These are phyloP conservation scores for Xylaria intraflava DNA, from an alignment of 495 filamentous ascomycete genomes.

Conservation along the genomic window DNA sequence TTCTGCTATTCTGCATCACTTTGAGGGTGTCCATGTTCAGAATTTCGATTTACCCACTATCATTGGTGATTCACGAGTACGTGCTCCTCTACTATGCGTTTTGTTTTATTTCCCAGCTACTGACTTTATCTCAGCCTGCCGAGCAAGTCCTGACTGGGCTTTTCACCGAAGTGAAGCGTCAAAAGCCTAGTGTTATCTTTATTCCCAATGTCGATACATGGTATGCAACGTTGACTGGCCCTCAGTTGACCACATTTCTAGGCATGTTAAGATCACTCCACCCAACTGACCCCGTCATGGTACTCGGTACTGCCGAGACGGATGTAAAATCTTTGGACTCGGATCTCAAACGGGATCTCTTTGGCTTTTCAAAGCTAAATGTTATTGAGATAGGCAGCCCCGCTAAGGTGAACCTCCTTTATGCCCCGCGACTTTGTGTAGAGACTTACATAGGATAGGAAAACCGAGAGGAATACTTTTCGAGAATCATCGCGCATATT, in stretches of 20 bases:
- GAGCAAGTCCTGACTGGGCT: constrained; percentile 84
- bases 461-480: constrained; percentile 71
- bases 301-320: constrained; percentile 74
- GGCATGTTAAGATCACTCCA: constrained; percentile 70
- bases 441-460: constrained; percentile 38
- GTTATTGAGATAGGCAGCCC: constrained; percentile 62
- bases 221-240: constrained; percentile 48
- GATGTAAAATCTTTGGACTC: constrained; percentile 44
- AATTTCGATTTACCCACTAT: constrained; percentile 87
- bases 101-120: constrained; percentile 10
- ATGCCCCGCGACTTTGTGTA: neutral
- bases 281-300: constrained; percentile 78
- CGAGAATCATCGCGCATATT: constrained; percentile 62
- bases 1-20: constrained; percentile 76
- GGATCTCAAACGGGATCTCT: constrained; percentile 66
- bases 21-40: constrained; percentile 91
- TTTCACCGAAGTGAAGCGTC: constrained; percentile 84
- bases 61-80: constrained; percentile 51
- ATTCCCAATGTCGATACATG: constrained; percentile 84
- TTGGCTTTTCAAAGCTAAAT: constrained; percentile 77
- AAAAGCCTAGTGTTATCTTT: constrained; percentile 94
- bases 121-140: constrained; percentile 47
- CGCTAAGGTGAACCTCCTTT: constrained; percentile 38
- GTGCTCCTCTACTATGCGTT: constrained; percentile 37
- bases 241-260: constrained; percentile 70